Conservation (phyloP, 2,329 filamentous ascomycete genomes). For the Cryphonectria japonica region DNA sequence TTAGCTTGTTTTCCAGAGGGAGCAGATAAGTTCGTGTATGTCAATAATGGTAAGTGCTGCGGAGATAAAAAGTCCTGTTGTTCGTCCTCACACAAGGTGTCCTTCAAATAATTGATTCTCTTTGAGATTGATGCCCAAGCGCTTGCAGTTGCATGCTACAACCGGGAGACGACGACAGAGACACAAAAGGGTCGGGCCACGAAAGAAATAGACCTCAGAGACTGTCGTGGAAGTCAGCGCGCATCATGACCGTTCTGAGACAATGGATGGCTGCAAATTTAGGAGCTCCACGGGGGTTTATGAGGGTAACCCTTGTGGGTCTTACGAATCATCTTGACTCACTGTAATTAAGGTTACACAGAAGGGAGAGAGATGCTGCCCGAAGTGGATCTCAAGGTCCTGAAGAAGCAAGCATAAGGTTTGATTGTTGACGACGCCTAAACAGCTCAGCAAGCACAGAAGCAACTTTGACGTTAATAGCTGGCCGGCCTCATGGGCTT, state of each 20-base stretch:
- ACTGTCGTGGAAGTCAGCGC: conserved; percentile 15
- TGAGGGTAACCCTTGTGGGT: neutral
- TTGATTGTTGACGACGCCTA: conserved; percentile 2
- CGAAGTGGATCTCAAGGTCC: conserved; percentile 9
- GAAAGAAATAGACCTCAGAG: neutral
- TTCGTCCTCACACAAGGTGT: neutral
- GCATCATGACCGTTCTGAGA: conserved; percentile 4
- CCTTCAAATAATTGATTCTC: neutral
- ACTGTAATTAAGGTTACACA: neutral
- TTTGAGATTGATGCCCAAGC: conserved; percentile 3
- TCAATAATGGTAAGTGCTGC: neutral
- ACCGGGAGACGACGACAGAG: neutral
- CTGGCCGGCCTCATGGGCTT: neutral
- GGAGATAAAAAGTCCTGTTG: neutral
- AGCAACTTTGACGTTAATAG: neutral
- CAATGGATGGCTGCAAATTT: conserved; percentile 10
- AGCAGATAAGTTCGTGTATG: neutral
- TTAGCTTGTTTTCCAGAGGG: neutral
- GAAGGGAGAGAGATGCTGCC: conserved; percentile 4
- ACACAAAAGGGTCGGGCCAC: neutral
- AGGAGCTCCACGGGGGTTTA: neutral
- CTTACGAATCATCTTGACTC: conserved; percentile 3
- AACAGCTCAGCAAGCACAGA: neutral
- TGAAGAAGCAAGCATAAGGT: neutral
- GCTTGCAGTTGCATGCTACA: neutral